Percentiles rank a stretch among this genome's conserved stretches.
Conservation (phyloP, 140 eudicot genomes). For the Flaveria floridana region DNA sequence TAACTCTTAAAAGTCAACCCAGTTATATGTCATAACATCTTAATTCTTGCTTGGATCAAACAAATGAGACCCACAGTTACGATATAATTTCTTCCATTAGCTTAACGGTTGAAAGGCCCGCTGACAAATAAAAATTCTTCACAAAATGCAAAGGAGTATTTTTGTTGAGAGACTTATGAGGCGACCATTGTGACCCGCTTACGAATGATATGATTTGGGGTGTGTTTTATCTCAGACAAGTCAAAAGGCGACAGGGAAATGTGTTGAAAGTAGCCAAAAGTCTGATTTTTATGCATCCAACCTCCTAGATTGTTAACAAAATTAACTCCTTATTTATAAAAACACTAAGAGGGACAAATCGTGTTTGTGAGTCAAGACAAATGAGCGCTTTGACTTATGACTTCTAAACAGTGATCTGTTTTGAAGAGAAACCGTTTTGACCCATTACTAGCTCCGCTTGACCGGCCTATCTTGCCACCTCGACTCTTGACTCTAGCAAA, state of each 20-base stretch:
- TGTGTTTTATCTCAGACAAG: background rate
- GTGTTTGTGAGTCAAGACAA: background rate
- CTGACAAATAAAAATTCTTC: background rate
- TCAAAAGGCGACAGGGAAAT: background rate
- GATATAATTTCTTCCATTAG: background rate
- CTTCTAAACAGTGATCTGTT: background rate
- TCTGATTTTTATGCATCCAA: background rate
- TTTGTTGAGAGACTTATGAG: background rate
- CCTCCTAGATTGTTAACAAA: background rate
- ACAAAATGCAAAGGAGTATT: background rate
- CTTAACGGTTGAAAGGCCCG: background rate
- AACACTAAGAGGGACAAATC: no score
- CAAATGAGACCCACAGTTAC: background rate
- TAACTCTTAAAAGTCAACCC: conserved; percentile 13
- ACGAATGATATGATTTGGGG: background rate
- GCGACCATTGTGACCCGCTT: background rate
- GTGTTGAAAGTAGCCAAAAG: background rate
- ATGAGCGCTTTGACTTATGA: background rate
- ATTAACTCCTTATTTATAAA: background rate
- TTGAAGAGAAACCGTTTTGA: background rate
- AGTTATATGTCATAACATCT: background rate
- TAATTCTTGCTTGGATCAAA: background rate
- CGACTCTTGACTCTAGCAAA: conserved; percentile 5
- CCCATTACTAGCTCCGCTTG: background rate
- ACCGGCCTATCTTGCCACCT: background rate